Evolutionary conservation across 2,329 filamentous ascomycete genomes (phyloP), one percentile per base, ranked within the genome.

Genomic region (Sclerotinia subarctica): DNA sequence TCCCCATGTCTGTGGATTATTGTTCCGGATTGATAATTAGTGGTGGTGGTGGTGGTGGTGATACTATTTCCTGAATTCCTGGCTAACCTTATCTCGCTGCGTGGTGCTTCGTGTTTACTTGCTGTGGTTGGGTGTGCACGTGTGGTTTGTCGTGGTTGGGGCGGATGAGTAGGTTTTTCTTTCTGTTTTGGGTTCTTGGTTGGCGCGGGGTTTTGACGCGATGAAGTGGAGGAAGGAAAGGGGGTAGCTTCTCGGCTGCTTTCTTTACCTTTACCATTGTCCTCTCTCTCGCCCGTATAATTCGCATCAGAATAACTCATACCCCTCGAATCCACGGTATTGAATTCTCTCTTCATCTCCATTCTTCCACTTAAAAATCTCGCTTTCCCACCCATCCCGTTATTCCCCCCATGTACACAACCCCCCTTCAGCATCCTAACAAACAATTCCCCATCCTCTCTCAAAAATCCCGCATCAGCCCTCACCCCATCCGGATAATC

Each of bases 401-500:
- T n/a, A 15, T 11, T 29, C 0, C n/a, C 35, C 19, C n/a, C n/a
- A n/a, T n/a, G n/a, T n/a, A 11, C 54, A 24, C 65, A 60, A 13
- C 26, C 57, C 19, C 57, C 65, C 26, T 6, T 67, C 26, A 53
- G 11, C 24, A 17, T 49, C 29, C 66, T 68, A 13, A 64, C 26
- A 35, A 29, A 38, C 19, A 68, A 56, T 26, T 68, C 66, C 13
- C 66, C 66, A 49, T 68, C 52, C 11, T 26, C 60, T 13, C 49
- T 64, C 51, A 68, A 44, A 51, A 68, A 64, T 1, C 17, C 26
- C 29, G 51, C 59, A 64, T 68, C 66, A 26, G 60, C 59, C 32
- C 66, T 64, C 17, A 68, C 42, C 2, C 66, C 59, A 65, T 64
- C 58, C 5, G 58, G 59, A 57, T 68, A 68, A 5, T 64, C 42